A percentile compares a stretch with the other conserved stretches of the same genome.
Conservation (phyloP, 768 basidiomycete genomes). For the Amanita muscaria region DNA sequence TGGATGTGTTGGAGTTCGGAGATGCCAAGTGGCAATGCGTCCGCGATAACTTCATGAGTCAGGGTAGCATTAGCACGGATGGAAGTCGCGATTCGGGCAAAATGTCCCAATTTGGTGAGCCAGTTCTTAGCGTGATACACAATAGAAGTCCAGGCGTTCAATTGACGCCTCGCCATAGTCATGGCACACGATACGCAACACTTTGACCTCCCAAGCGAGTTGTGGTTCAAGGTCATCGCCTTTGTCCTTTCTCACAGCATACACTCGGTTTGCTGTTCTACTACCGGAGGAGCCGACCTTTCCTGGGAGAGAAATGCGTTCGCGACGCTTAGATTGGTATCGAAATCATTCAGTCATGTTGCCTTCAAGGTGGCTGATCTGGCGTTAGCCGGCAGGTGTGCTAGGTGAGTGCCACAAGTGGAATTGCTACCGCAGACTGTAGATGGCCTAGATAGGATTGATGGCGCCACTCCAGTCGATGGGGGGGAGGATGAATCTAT, state of each 20-base stretch:
- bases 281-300: neutral
- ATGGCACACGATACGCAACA: too few relatives aligned
- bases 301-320: conserved; percentile 1
- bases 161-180: too few relatives aligned
- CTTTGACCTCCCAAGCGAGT: neutral
- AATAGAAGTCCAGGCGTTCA: too few relatives aligned
- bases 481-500: neutral
- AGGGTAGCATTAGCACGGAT: too few relatives aligned
- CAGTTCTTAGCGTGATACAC: too few relatives aligned
- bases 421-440: too few relatives aligned
- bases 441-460: neutral
- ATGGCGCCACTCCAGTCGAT: neutral
- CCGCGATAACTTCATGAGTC: too few relatives aligned
- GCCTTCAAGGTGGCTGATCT: neutral
- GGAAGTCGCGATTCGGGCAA: too few relatives aligned
- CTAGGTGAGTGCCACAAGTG: too few relatives aligned
- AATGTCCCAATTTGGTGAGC: too few relatives aligned
- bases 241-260: neutral
- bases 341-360: neutral
- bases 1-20: too few relatives aligned
- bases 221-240: conserved; percentile 3
- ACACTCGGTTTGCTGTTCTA: neutral
- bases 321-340: conserved; percentile 2
- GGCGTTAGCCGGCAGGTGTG: neutral
- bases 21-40: too few relatives aligned